Evolutionary conservation across 1,284 basidiomycete species (phyloP).

Genomic region (Spongiforma sp.): DNA sequence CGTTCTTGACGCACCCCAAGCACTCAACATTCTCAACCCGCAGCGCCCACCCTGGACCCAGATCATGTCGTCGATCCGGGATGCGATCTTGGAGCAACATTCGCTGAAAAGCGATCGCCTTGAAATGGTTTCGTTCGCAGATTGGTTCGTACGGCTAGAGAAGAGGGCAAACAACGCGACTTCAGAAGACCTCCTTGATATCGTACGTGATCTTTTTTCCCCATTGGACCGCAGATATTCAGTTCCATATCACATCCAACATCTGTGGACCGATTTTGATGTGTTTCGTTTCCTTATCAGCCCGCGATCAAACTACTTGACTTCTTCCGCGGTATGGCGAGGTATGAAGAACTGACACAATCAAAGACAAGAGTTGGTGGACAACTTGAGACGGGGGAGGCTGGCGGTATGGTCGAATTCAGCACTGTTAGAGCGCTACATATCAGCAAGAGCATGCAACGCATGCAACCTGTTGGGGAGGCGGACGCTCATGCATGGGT

Average conservation of each 20-base stretch:
- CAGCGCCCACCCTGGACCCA: background rate
- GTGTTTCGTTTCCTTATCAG: constrained; percentile 4
- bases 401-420: constrained; percentile 11
- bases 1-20: background rate
- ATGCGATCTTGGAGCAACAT: no score
- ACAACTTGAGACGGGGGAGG: constrained; percentile 7
- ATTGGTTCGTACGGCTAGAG: no score
- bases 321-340: constrained; percentile 18
- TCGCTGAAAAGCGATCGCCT: no score
- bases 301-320: constrained; percentile 33
- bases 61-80: no score
- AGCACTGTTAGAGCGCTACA: constrained; percentile 12
- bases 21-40: no score
- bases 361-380: background rate
- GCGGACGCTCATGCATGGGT: constrained; percentile 25
- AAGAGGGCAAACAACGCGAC: no score
- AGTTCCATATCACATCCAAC: background rate
- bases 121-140: no score
- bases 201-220: no score
- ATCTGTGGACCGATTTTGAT: background rate
- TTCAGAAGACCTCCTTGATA: no score
- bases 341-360: constrained; percentile 1
- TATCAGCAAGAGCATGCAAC: constrained; percentile 16
- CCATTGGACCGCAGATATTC: background rate
- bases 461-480: constrained; percentile 18